These are phyloP conservation scores for Raffaelea arxii DNA, from an alignment of 2,329 filamentous ascomycete genomes.

Conservation along the genomic window DNA sequence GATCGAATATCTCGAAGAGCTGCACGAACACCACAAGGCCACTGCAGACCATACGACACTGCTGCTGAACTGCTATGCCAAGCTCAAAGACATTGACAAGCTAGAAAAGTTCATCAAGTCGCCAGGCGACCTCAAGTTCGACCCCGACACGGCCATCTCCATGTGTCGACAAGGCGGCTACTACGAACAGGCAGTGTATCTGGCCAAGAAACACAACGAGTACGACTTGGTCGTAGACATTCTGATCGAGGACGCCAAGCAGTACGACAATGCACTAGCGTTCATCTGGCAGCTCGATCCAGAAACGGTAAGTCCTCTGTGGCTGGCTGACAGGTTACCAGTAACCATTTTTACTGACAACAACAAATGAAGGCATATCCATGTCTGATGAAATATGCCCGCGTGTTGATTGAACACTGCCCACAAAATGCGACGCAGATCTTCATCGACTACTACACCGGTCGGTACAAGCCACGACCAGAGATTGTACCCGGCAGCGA, in stretches of 20 bases:
- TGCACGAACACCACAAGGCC: conserved; percentile 88
- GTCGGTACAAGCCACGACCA: conserved; percentile 65
- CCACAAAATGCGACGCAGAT: conserved; percentile 72
- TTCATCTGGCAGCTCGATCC: conserved; percentile 87
- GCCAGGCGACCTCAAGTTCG: conserved; percentile 88
- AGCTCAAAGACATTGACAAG: conserved; percentile 94
- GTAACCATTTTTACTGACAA: background rate
- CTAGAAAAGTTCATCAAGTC: conserved; percentile 95
- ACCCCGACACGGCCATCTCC: conserved; percentile 89
- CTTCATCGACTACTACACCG: conserved; percentile 93
- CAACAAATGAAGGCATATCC: conserved; percentile 55
- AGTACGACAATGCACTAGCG: conserved; percentile 76
- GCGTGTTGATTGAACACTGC: conserved; percentile 81
- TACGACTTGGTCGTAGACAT: conserved; percentile 93
- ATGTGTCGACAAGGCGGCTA: conserved; percentile 98
- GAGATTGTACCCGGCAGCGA: conserved; percentile 31
- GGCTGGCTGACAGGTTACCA: background rate
- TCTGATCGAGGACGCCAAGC: conserved; percentile 87
- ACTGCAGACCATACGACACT: conserved; percentile 93
- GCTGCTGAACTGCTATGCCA: conserved; percentile 93
- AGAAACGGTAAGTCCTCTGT: conserved; percentile 48
- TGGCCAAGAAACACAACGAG: conserved; percentile 89
- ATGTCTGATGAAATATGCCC: conserved; percentile 90
- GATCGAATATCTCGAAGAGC: conserved; percentile 91
- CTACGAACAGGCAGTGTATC: conserved; percentile 89